A percentile compares a stretch with the other conserved stretches of the same genome.
Evolutionary conservation across 805 yeast genomes (phyloP).

Genomic region (Candida montana): DNA sequence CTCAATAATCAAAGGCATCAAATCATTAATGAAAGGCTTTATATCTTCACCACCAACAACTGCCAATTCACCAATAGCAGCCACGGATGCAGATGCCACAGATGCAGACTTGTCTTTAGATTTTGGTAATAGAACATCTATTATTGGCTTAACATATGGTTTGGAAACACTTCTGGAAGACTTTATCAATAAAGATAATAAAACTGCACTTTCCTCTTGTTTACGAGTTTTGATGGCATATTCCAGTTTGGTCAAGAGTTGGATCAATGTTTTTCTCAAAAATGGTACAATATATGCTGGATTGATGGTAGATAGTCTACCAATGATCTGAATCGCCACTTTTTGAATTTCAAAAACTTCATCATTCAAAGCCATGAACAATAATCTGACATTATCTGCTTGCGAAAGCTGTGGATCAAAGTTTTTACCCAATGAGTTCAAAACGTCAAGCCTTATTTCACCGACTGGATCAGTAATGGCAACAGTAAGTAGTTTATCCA

Average conservation of each 20-base stretch:
- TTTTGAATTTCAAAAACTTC: constrained; percentile 80
- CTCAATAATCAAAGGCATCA: constrained; percentile 85
- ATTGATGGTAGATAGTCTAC: constrained; percentile 77
- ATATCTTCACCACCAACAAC: constrained; percentile 86
- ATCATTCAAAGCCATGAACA: constrained; percentile 88
- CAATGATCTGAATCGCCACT: constrained; percentile 72
- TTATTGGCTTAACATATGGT: constrained; percentile 89
- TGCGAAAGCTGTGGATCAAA: constrained; percentile 93
- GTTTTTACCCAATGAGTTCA: constrained; percentile 62
- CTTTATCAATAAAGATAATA: constrained; percentile 67
- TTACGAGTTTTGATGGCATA: constrained; percentile 70
- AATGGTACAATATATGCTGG: constrained; percentile 97
- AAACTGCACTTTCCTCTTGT: constrained; percentile 81
- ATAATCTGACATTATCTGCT: constrained; percentile 79
- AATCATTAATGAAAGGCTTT: constrained; percentile 58
- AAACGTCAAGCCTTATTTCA: constrained; percentile 77
- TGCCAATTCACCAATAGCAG: constrained; percentile 85
- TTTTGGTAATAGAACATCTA: constrained; percentile 75
- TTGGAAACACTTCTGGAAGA: constrained; percentile 78
- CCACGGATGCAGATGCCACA: constrained; percentile 81
- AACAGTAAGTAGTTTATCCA: constrained; percentile 71
- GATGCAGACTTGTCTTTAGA: constrained; percentile 68
- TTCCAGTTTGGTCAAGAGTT: constrained; percentile 77
- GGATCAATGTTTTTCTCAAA: constrained; percentile 78
- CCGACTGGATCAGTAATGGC: constrained; percentile 86